phyloP scores from a whole-genome alignment of 2,329 filamentous ascomycete species.

The Leptographium flavum region DNA sequence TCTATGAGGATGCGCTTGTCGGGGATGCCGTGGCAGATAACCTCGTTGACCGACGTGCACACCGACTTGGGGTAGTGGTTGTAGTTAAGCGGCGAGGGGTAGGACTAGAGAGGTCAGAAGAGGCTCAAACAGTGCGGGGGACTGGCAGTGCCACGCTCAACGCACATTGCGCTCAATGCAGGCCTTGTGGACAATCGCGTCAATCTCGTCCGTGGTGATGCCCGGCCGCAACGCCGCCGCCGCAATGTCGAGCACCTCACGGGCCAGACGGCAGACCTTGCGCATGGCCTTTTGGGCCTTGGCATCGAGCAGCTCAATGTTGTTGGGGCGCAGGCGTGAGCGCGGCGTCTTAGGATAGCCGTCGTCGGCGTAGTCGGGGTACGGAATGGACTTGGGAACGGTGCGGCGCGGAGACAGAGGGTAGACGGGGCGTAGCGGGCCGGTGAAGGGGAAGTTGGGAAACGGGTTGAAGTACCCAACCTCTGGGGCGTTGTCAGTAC shows the following conservation, averaged over 20 bases:
- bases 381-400: constrained; percentile 65
- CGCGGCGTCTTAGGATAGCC: constrained; percentile 55
- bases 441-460: constrained; percentile 73
- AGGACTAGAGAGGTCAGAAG: constrained; percentile 45
- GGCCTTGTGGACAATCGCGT: constrained; percentile 88
- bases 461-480: constrained; percentile 87
- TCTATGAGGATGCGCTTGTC: constrained; percentile 78
- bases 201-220: constrained; percentile 88
- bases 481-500: constrained; percentile 66
- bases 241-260: constrained; percentile 87
- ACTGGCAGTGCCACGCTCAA: not conserved
- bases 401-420: constrained; percentile 59
- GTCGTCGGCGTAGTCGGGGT: constrained; percentile 78
- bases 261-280: constrained; percentile 72
- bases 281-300: constrained; percentile 80
- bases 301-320: constrained; percentile 69
- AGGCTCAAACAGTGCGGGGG: not conserved
- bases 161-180: constrained; percentile 83
- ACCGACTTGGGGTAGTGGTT: constrained; percentile 95
- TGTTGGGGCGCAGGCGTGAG: constrained; percentile 55
- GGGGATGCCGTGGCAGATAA: constrained; percentile 97
- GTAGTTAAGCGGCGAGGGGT: constrained; percentile 91
- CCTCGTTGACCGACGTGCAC: constrained; percentile 91
- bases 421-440: constrained; percentile 72
- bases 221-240: constrained; percentile 76